Evolutionary conservation across 805 yeast genomes (phyloP).

Genomic region (Candida ficus): DNA sequence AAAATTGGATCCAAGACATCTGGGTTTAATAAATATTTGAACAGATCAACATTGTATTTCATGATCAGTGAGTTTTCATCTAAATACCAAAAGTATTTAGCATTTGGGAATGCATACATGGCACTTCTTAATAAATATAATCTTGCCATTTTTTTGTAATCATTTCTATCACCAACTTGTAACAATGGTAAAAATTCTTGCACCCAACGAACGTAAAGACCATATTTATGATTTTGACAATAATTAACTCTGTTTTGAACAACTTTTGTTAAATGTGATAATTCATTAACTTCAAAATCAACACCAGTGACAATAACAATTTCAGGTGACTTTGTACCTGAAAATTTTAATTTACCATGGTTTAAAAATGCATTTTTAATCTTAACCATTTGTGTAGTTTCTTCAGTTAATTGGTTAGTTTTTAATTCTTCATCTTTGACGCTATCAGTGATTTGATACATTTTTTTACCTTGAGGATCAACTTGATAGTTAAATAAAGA

Average conservation of each 20-base stretch:
- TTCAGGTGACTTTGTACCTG: slow-evolving; percentile 44
- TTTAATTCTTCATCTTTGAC: slow-evolving; percentile 31
- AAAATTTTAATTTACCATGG: slow-evolving; percentile 55
- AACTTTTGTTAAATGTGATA: slow-evolving; percentile 55
- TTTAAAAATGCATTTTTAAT: slow-evolving; percentile 58
- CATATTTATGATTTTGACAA: slow-evolving; percentile 76
- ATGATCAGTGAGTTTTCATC: slow-evolving; percentile 76
- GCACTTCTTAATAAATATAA: slow-evolving; percentile 72
- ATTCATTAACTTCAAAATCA: slow-evolving; percentile 63
- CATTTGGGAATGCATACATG: slow-evolving; percentile 86
- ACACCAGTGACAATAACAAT: slow-evolving; percentile 73
- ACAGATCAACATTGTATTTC: slow-evolving; percentile 59
- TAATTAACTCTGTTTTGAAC: slow-evolving; percentile 87
- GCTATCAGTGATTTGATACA: slow-evolving; percentile 30
- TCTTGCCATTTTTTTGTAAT: slow-evolving; percentile 57
- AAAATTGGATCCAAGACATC: slow-evolving; percentile 58
- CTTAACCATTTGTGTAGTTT: slow-evolving; percentile 29
- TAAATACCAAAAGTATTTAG: slow-evolving; percentile 87
- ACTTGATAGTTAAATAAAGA: slow-evolving; percentile 44
- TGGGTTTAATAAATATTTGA: slow-evolving; percentile 53
- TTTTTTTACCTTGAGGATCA: slow-evolving; percentile 41
- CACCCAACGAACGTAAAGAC: slow-evolving; percentile 76
- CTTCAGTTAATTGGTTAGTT: slow-evolving; percentile 33
- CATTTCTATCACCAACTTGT: slow-evolving; percentile 32
- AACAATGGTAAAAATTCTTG: slow-evolving; percentile 74